Base-by-base conservation (phyloP, 2,329 filamentous ascomycete genomes). In the Sphaceloma murrayae region DNA sequence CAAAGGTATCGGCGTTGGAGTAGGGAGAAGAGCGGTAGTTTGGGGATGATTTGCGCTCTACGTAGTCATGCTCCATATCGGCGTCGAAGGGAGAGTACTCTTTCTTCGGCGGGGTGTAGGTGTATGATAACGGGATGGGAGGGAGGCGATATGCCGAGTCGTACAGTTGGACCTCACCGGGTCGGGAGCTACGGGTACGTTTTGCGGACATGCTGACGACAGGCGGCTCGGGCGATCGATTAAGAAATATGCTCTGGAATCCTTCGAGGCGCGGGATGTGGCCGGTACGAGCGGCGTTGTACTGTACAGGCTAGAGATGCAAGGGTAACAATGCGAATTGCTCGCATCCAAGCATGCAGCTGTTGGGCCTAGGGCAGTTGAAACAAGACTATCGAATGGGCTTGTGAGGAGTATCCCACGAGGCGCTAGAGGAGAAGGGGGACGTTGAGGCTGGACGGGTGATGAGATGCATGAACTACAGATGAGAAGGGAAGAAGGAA, bases 1-100 rank as follows among this genome's bases (percentile, higher is more conserved):
- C 46, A 29, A 32, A 45, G 5, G 42, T 45, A 21, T 45, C 42
- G 31, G 42, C 42, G 30, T 45, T 24, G 32, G 29, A 34, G 32
- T 45, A 45, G 14, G 42, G 42, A n/a, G 31, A 29, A n/a, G 31
- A 34, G 11, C 16, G 10, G 36, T 40, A 32, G 40, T 17, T 32
- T 10, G 40, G 30, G 16, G 40, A 34, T 7, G 32, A 34, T 22
- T 34, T 32, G 29, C 30, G 19, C 21, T 45, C 42, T 14, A 45
- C 31, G 31, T 45, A 34, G 18, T 45, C 17, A 17, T 17, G n/a
- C 14, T 32, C 31, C 42, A 45, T 34, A 13, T 34, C 31, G 19
- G 22, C 42, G 22, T 45, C 32, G 16, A 45, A 34, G 5, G 42
- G 31, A 8, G 30, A 34, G 19, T 29, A 34, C 5, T 19, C 19